These are phyloP conservation scores for Fraxinus americana DNA, from an alignment of 257 asterid genomes.

Conservation along the genomic window DNA sequence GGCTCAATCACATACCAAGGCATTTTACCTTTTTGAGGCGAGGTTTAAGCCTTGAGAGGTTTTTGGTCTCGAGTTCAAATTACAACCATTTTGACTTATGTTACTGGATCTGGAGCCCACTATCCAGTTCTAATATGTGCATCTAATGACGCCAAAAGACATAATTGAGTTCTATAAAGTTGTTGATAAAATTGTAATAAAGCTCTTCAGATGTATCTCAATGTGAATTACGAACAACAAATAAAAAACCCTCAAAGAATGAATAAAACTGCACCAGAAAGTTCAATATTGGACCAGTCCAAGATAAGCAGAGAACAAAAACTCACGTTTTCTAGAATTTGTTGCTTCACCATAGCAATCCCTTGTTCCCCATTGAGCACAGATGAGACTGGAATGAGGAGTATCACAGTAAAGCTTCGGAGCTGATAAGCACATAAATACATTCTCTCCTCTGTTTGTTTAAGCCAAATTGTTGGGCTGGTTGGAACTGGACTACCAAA, in stretches of 20 bases:
- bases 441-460: conserved; percentile 77
- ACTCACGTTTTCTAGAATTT: conserved; percentile 78
- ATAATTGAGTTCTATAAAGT: neutral
- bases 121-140: neutral
- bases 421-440: conserved; percentile 82
- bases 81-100: neutral
- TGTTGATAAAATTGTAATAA: neutral
- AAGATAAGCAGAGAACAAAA: conserved; percentile 4
- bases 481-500: conserved; percentile 52
- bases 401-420: conserved; percentile 73
- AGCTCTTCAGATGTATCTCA: conserved; percentile 12
- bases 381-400: conserved; percentile 77
- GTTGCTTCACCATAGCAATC: conserved; percentile 73
- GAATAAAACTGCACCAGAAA: conserved; percentile 15
- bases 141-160: neutral
- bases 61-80: neutral
- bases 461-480: conserved; percentile 76
- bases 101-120: neutral
- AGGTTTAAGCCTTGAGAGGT: neutral
- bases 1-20: neutral
- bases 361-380: conserved; percentile 75
- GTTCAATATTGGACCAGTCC: neutral
- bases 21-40: neutral
- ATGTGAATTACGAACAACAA: conserved; percentile 17
- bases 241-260: conserved; percentile 7